Percentiles rank a stretch among this genome's conserved stretches.
Conservation (phyloP, 306 rosid genomes). For the Pterocarpus santalinus region DNA sequence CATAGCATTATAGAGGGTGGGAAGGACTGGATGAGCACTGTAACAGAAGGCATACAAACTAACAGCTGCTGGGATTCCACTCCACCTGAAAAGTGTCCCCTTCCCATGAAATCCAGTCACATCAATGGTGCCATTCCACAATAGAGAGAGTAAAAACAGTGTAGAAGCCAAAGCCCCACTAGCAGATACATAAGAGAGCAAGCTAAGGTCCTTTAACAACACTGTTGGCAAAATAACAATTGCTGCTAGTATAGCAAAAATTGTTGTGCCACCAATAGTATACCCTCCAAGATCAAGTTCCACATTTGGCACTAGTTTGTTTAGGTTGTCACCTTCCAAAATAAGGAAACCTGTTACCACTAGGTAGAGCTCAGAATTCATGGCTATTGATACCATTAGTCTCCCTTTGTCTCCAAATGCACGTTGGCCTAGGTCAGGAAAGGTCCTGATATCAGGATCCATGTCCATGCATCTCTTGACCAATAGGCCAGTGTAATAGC, state of each 20-base stretch:
- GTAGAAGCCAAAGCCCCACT: constrained; percentile 84
- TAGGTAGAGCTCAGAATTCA: constrained; percentile 76
- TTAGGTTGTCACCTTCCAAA: constrained; percentile 78
- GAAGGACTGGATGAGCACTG: constrained; percentile 87
- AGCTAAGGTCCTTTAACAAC: constrained; percentile 74
- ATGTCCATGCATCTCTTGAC: constrained; percentile 83
- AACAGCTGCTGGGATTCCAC: constrained; percentile 74
- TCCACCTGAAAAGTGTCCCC: constrained; percentile 59
- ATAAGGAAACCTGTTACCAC: constrained; percentile 83
- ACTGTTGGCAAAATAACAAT: constrained; percentile 77
- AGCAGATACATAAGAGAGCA: constrained; percentile 82
- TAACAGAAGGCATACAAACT: constrained; percentile 81
- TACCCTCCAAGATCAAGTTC: constrained; percentile 57
- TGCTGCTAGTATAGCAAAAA: constrained; percentile 62
- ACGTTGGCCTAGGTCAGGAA: constrained; percentile 78
- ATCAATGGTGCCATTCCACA: constrained; percentile 77
- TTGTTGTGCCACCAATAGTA: constrained; percentile 56
- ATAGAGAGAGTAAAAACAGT: constrained; percentile 62
- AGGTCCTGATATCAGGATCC: constrained; percentile 65
- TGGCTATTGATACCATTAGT: constrained; percentile 59
- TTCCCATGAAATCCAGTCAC: constrained; percentile 76
- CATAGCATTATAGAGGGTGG: constrained; percentile 81
- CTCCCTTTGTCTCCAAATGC: constrained; percentile 83
- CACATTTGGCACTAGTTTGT: constrained; percentile 62
- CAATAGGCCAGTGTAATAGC: constrained; percentile 76